Evolutionary conservation across 139 green algal genomes (phyloP).

Genomic region (Ettlia oleoabundans): DNA sequence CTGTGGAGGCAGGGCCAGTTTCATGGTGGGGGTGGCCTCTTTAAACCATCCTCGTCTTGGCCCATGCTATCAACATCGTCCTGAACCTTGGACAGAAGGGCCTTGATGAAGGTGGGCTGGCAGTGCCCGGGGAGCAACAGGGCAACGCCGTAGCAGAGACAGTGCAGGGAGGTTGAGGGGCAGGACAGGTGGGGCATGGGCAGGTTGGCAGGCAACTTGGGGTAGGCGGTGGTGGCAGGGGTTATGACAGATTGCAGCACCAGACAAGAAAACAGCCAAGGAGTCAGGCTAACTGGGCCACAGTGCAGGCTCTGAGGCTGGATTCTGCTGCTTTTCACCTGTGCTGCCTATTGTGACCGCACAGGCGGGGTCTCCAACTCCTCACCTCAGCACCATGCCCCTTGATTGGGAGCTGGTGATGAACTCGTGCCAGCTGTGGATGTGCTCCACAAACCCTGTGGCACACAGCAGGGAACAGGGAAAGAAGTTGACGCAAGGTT

Average conservation of each 20-base stretch:
- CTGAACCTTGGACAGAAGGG: no score
- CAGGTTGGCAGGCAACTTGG: background rate
- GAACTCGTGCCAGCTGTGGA: constrained; percentile 18
- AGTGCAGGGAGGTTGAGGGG: no score
- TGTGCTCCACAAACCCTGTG: constrained; percentile 28
- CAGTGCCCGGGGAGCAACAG: constrained; percentile 17
- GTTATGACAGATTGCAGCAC: no score
- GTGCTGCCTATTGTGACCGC: no score
- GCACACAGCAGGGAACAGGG: background rate
- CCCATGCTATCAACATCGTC: background rate
- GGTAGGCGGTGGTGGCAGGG: background rate
- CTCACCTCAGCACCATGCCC: constrained; percentile 9
- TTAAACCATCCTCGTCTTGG: background rate
- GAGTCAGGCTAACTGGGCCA: no score
- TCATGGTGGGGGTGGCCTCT: no score
- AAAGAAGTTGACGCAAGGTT: background rate
- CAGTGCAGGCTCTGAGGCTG: no score
- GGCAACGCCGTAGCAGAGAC: background rate
- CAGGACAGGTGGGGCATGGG: background rate
- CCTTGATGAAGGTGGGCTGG: constrained; percentile 5
- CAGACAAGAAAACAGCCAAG: no score
- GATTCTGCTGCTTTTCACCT: no score
- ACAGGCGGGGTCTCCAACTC: no score
- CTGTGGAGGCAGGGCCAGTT: background rate
- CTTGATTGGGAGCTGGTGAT: background rate